Base-by-base conservation (phyloP, 73 alveolate genomes). In the Stentor roeselii region DNA sequence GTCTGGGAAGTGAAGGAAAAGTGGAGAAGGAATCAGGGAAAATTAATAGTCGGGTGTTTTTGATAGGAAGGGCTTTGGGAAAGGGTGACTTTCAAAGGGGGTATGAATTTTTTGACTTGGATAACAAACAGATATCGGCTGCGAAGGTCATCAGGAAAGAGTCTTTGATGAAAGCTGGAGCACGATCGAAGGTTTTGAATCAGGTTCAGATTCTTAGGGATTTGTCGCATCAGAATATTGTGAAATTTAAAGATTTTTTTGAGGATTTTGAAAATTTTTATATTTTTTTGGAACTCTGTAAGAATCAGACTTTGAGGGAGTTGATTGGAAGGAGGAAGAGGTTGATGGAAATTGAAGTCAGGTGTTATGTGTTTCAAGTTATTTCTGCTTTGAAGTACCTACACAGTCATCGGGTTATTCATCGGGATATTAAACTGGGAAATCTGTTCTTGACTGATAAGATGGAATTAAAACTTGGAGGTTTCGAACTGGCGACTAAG, bases 381-480 rank as follows among this genome's bases (percentile, higher is more conserved):
- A 84, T 92, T 31, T 75, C 88, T 36, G 97, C 96, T 30, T 67
- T 90, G 60, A 89, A 90, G 90, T 92, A 92, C 74, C 37, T 87
- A 82, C 93, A 87, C 76, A 84, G n/a, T n/a, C n/a, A n/a, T 82
- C 80, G n/a, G n/a, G n/a, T n/a, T n/a, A n/a, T n/a, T n/a, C n/a
- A n/a, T n/a, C n/a, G n/a, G n/a, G n/a, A n/a, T n/a, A n/a, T n/a
- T n/a, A n/a, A n/a, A n/a, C 86, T 93, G 32, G 98, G 96, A 21
- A 93, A 93, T 76, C 86, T 93, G 59, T 92, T 92, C 76, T 14
- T 92, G 15, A 90, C 91, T 3, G 93, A 91, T 50, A 91, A 91
- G 84, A 92, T 92, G 97, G 94, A 90, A 67, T 59, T 92, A 58
- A 92, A 92, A 83, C 82, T 92, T 37, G 97, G 95, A n/a, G 97